These are phyloP conservation scores for Exophiala xenobiotica DNA, from an alignment of 2,329 filamentous ascomycete species.

Conservation along the genomic window DNA sequence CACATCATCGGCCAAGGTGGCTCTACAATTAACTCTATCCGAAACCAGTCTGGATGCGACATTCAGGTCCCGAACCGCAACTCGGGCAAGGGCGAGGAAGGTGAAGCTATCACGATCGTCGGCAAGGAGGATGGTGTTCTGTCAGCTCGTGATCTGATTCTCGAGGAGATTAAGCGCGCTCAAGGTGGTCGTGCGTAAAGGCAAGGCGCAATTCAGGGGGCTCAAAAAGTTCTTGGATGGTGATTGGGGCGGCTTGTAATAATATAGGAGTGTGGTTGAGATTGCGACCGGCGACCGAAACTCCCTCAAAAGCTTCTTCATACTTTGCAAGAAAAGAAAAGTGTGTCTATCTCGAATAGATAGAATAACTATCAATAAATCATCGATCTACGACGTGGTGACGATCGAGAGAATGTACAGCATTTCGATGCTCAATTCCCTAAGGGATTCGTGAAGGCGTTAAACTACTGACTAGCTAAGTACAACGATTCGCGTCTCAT, in stretches of 20 bases:
- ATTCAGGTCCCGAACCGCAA: conserved; percentile 90
- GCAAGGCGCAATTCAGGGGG: background rate
- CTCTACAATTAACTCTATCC: conserved; percentile 87
- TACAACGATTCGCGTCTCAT: no score
- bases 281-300: conserved; percentile 1
- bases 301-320: background rate
- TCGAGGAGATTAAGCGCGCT: conserved; percentile 74
- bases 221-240: background rate
- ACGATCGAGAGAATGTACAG: no score
- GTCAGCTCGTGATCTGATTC: conserved; percentile 81
- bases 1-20: conserved; percentile 87
- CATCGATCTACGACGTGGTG: no score
- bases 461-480: no score
- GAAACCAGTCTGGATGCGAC: conserved; percentile 87
- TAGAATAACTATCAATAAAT: no score
- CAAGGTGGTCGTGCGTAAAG: conserved; percentile 12
- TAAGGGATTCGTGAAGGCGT: no score
- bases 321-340: background rate
- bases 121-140: conserved; percentile 79
- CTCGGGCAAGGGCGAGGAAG: conserved; percentile 53
- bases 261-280: background rate
- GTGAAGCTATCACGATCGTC: conserved; percentile 86
- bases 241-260: background rate
- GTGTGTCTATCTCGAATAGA: no score
- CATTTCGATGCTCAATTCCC: no score